These are phyloP conservation scores for Leccinum pachyderme DNA, from an alignment of 1,284 basidiomycete species.

Conservation along the genomic window DNA sequence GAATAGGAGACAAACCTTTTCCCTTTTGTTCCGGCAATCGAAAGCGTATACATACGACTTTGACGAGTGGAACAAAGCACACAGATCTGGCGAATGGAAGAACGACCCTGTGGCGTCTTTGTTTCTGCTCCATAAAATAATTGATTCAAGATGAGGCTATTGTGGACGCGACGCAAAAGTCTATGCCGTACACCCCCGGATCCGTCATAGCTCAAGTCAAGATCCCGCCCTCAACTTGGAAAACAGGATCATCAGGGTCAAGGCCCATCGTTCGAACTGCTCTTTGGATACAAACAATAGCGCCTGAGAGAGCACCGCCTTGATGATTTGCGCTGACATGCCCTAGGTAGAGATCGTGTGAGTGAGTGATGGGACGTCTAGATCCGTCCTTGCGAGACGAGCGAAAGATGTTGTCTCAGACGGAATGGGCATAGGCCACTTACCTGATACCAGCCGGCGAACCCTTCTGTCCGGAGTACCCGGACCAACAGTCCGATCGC, in stretches of 20 bases:
- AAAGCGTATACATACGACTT: neutral
- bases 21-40: neutral
- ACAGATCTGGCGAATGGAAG: neutral
- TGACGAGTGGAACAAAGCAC: neutral
- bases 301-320: constrained; percentile 85
- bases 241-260: constrained; percentile 59
- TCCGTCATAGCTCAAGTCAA: neutral
- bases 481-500: constrained; percentile 76
- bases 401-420: neutral
- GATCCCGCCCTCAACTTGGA: constrained; percentile 18
- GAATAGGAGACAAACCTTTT: neutral
- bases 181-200: neutral
- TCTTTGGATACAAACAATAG: constrained; percentile 81
- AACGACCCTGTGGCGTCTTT: neutral
- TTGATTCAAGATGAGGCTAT: neutral
- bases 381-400: neutral
- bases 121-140: neutral
- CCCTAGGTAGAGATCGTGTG: constrained; percentile 49
- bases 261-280: constrained; percentile 77
- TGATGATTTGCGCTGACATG: constrained; percentile 88
- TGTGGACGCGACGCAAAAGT: neutral
- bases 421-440: neutral
- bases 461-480: constrained; percentile 75
- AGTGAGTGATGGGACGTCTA: neutral
- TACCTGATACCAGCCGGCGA: constrained; percentile 96